These are phyloP conservation scores for Scedosporium minutisporum DNA, from an alignment of 2,329 filamentous ascomycete genomes.

Conservation along the genomic window DNA sequence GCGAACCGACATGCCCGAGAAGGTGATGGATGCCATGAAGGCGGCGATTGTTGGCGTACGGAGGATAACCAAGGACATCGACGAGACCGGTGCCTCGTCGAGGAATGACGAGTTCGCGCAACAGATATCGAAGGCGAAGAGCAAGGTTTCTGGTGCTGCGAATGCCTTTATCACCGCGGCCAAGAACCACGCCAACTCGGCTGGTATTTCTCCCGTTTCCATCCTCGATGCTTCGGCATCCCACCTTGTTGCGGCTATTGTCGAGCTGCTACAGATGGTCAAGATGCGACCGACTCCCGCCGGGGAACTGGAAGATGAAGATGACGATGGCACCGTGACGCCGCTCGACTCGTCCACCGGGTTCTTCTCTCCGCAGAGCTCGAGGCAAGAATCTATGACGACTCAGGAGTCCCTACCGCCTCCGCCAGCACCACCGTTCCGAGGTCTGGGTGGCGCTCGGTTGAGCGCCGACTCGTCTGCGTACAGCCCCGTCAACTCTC, in stretches of 20 bases:
- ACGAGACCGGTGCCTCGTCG: slow-evolving; percentile 34
- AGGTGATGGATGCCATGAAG: slow-evolving; percentile 80
- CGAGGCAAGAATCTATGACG: slow-evolving; percentile 18
- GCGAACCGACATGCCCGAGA: slow-evolving; percentile 61
- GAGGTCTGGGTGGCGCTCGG: slow-evolving; percentile 42
- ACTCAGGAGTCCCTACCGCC: slow-evolving; percentile 30
- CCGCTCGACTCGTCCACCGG: slow-evolving; percentile 54
- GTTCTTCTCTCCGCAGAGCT: slow-evolving; percentile 55
- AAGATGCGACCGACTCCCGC: slow-evolving; percentile 72
- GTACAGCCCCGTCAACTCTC: slow-evolving; percentile 65
- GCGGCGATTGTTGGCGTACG: slow-evolving; percentile 73
- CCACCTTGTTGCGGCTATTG: slow-evolving; percentile 74
- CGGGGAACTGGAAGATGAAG: slow-evolving; percentile 68
- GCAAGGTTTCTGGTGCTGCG: slow-evolving; percentile 79
- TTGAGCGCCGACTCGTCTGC: slow-evolving; percentile 61
- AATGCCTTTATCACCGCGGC: slow-evolving; percentile 93
- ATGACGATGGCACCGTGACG: slow-evolving; percentile 51
- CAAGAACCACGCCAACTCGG: slow-evolving; percentile 78
- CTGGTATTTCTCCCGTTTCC: slow-evolving; percentile 84
- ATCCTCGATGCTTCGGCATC: slow-evolving; percentile 87
- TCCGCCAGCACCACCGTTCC: slow-evolving; percentile 43
- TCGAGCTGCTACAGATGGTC: slow-evolving; percentile 74
- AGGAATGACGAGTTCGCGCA: slow-evolving; percentile 42
- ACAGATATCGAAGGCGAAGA: slow-evolving; percentile 61
- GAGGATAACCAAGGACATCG: slow-evolving; percentile 74